Percentiles rank a stretch among this genome's conserved stretches.
Evolutionary conservation across 208 protist genomes (phyloP).

Genomic region (Leishmania aethiopica): DNA sequence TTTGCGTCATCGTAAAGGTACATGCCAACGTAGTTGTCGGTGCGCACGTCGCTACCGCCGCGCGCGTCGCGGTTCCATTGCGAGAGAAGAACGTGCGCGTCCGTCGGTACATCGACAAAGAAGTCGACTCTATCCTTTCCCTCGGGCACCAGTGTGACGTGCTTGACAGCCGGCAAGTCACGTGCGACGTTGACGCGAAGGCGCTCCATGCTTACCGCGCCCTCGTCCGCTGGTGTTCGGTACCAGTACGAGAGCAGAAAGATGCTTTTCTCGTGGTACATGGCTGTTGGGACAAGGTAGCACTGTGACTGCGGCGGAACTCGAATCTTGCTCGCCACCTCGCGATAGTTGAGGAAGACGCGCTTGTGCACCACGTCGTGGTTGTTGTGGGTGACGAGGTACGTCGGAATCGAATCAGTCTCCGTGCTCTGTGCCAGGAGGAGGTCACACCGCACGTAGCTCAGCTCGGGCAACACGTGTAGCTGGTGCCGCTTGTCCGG

Average conservation of each 20-base stretch:
- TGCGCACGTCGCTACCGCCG: conserved; percentile 46
- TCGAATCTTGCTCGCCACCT: conserved; percentile 57
- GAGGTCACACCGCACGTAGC: conserved; percentile 70
- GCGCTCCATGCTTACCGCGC: conserved; percentile 39
- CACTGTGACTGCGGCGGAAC: conserved; percentile 60
- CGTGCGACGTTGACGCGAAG: conserved; percentile 54
- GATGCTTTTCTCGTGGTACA: conserved; percentile 67
- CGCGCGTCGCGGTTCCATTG: conserved; percentile 51
- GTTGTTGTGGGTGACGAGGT: conserved; percentile 83
- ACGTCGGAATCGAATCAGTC: conserved; percentile 50
- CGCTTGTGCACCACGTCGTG: conserved; percentile 68
- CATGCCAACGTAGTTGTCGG: conserved; percentile 72
- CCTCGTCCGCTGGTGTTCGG: conserved; percentile 33
- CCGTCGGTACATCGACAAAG: conserved; percentile 59
- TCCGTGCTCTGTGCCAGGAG: conserved; percentile 53
- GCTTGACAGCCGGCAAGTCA: conserved; percentile 59
- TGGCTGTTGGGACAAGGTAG: conserved; percentile 77
- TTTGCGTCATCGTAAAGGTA: conserved; percentile 71
- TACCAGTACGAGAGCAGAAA: conserved; percentile 85
- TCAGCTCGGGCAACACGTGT: conserved; percentile 56
- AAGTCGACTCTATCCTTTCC: conserved; percentile 77
- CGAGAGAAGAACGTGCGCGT: conserved; percentile 70
- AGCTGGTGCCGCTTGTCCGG: conserved; percentile 73
- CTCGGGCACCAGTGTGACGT: conserved; percentile 44
- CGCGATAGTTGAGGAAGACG: conserved; percentile 65